Evolutionary conservation across 2,329 filamentous ascomycete species (phyloP).

Genomic region (Cladorrhinum sp.): DNA sequence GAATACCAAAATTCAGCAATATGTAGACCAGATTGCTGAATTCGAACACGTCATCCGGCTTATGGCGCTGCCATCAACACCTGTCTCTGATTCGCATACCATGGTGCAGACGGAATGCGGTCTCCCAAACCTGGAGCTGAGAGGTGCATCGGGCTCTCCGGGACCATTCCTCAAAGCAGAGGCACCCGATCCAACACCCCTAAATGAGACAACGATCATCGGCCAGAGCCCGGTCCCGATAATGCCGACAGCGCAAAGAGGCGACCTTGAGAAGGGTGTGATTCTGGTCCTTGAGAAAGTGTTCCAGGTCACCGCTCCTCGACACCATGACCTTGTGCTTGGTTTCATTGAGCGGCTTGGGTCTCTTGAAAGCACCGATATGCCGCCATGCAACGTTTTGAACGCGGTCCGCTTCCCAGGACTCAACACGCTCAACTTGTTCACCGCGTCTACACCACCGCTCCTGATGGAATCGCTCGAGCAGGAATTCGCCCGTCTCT

Average conservation of each 20-base stretch:
- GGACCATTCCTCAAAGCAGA: too few species aligned
- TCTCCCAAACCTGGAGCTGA: not conserved
- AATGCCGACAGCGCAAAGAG: not conserved
- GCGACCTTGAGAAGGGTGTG: not conserved
- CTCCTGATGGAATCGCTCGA: not conserved
- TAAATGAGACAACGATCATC: too few species aligned
- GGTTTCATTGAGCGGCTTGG: not conserved
- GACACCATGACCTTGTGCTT: not conserved
- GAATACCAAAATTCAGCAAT: too few species aligned
- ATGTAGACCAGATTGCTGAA: too few species aligned
- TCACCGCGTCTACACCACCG: not conserved
- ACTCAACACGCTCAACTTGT: not conserved
- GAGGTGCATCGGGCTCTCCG: not conserved
- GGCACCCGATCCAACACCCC: too few species aligned
- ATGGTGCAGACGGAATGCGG: not conserved
- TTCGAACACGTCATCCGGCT: too few species aligned
- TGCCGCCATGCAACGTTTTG: not conserved
- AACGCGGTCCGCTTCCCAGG: not conserved
- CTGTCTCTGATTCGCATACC: not conserved
- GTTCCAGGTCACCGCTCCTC: not conserved
- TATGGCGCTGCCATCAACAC: not conserved
- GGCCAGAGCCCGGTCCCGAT: too few species aligned
- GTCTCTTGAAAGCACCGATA: not conserved
- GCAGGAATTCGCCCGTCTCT: constrained; percentile 14
- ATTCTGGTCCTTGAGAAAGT: not conserved